phyloP scores from a whole-genome alignment of 2,329 filamentous ascomycete species.

The Paraconiothyrium brasiliense region DNA sequence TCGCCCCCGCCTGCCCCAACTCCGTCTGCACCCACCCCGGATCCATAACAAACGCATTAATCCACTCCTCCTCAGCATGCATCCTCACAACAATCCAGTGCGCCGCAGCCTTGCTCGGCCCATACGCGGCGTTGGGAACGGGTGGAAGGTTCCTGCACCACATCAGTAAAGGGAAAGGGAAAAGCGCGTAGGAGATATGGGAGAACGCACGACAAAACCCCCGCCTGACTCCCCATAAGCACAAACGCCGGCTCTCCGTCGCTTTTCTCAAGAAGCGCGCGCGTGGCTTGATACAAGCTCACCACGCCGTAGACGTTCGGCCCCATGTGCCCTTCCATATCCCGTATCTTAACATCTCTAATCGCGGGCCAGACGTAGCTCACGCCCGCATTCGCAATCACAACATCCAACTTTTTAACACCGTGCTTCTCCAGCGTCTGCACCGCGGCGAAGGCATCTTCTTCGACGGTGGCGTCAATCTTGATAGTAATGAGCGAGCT shows the following conservation, averaged over 20 bases:
- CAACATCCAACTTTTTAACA: slow-evolving; percentile 24
- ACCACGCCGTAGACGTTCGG: slow-evolving; percentile 25
- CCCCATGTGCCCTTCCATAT: no score
- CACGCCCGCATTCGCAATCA: slow-evolving; percentile 20
- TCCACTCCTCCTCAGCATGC: slow-evolving; percentile 16
- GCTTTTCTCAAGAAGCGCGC: slow-evolving; percentile 20
- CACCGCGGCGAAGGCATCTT: slow-evolving; percentile 16
- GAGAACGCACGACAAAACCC: slow-evolving; percentile 11
- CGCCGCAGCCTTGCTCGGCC: slow-evolving; percentile 18
- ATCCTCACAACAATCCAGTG: slow-evolving; percentile 20
- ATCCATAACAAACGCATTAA: slow-evolving; percentile 18
- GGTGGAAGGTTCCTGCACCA: slow-evolving; percentile 21
- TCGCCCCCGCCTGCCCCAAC: slow-evolving; percentile 19
- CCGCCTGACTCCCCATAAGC: slow-evolving; percentile 24
- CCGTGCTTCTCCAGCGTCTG: slow-evolving; percentile 16
- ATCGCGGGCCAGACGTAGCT: slow-evolving; percentile 4
- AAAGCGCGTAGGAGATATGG: no score
- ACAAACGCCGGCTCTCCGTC: slow-evolving; percentile 14
- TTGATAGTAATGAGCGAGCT: slow-evolving; percentile 20
- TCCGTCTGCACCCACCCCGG: slow-evolving; percentile 22
- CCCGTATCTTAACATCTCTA: no score
- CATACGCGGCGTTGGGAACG: slow-evolving; percentile 21
- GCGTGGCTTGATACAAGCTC: slow-evolving; percentile 24
- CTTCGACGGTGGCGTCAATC: slow-evolving; percentile 22
- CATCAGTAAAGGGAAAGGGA: no score